These are phyloP conservation scores for Vitellaria paradoxa DNA, from an alignment of 179 eudicot species.

Conservation along the genomic window DNA sequence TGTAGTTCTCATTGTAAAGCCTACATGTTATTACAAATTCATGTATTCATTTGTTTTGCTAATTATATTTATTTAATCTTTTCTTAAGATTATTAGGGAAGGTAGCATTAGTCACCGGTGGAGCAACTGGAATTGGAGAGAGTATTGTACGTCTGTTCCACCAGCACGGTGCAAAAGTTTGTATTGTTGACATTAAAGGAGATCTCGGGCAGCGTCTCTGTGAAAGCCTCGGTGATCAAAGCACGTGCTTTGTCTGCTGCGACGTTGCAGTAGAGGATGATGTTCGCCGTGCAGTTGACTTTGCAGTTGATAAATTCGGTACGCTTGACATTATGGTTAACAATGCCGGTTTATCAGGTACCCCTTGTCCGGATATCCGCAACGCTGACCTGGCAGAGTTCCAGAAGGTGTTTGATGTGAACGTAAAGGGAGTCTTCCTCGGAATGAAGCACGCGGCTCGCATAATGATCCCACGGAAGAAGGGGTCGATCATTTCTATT, in stretches of 20 bases:
- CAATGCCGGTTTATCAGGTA: conserved; percentile 75
- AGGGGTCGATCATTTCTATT: conserved; percentile 67
- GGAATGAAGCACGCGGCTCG: conserved; percentile 98
- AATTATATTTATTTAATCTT: conserved; percentile 7
- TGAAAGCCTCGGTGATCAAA: conserved; percentile 41
- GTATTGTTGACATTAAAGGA: conserved; percentile 62
- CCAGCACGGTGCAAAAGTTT: conserved; percentile 80
- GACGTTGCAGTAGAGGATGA: conserved; percentile 76
- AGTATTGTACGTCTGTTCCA: conserved; percentile 85
- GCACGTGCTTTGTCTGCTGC: conserved; percentile 48
- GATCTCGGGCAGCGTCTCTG: conserved; percentile 51
- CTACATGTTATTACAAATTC: neutral
- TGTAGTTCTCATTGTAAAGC: neutral
- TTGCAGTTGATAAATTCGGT: conserved; percentile 55
- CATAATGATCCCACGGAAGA: conserved; percentile 72
- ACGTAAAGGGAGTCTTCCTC: conserved; percentile 75
- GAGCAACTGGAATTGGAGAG: conserved; percentile 89
- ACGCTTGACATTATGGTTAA: conserved; percentile 81
- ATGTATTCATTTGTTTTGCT: neutral
- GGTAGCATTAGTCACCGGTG: conserved; percentile 90
- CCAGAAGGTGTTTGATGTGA: conserved; percentile 62
- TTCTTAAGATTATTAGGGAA: conserved; percentile 64
- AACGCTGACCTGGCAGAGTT: conserved; percentile 46
- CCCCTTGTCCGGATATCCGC: conserved; percentile 66
- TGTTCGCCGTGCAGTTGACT: conserved; percentile 61